Evolutionary conservation across 768 basidiomycete genomes (phyloP), one percentile per base, ranked within the genome.

Genomic region (Boletus tomentosulus): DNA sequence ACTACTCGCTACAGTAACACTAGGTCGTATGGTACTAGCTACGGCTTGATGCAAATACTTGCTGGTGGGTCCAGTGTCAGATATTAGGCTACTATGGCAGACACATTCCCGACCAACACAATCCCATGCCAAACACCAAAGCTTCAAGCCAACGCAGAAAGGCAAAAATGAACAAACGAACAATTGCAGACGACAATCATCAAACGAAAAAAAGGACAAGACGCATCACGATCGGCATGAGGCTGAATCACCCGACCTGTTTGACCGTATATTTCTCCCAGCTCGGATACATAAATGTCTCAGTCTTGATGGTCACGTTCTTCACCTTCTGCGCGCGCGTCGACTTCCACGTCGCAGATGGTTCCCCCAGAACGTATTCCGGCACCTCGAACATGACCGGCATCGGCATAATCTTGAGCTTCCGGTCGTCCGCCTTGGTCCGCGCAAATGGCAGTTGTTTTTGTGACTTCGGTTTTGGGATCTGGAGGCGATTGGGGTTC

Each of bases 261-360:
- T 75, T 77, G 37, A 86, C 75, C 38, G 76, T 64, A 65, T 87
- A 86, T 54, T 81, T 73, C 65, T 87, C 84, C 85, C 85, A 87
- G 49, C 75, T 79, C 28, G 85, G 84, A 63, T 80, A 83, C 16
- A 73, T 58, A 33, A 79, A 73, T 54, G 78, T 76, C 67, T 78
- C 81, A 16, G 71, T 70, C 64, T 69, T 68, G 35, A 61, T 65
- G 53, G 60, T 71, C 35, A 68, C 66, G 49, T 70, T 69, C 57
- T 57, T 61, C 47, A 66, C 30, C 47, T 24, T 57, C 34, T 62
- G 56, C 51, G 65, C 63, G 16, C 62, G 58, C 42, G 65, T 66
- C 48, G 65, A 47, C 66, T 68, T 68, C 71, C 45, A 49, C 8
- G 60, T 59, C 38, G 71, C 47, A 11, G 59, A 62, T 3, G 61